Evolutionary conservation across 257 asterid genomes (phyloP).

Genomic region (Plantago major): DNA sequence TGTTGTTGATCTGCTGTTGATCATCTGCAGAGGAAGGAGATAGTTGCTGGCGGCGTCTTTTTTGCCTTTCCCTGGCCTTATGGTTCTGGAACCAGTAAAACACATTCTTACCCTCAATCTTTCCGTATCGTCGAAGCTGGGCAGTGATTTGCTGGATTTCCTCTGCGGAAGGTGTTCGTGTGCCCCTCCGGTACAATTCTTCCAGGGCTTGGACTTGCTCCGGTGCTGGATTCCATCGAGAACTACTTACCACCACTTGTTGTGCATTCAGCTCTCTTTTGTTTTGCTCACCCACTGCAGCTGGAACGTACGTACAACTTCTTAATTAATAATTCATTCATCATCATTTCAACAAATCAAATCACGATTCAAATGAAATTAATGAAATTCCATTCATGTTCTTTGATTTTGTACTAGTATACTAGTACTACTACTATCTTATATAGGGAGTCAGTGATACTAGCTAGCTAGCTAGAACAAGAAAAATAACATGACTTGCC

Average conservation of each 20-base stretch:
- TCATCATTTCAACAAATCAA: background rate
- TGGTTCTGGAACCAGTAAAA: slow-evolving; percentile 97
- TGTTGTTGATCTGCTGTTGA: slow-evolving; percentile 6
- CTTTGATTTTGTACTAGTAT: background rate
- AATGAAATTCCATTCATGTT: background rate
- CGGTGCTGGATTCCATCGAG: slow-evolving; percentile 95
- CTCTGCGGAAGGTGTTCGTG: slow-evolving; percentile 82
- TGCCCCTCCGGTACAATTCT: slow-evolving; percentile 70
- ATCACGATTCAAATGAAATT: too few species aligned
- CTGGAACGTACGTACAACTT: slow-evolving; percentile 8
- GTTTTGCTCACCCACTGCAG: slow-evolving; percentile 58
- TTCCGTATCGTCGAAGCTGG: slow-evolving; percentile 72
- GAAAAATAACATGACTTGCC: slow-evolving; percentile 23
- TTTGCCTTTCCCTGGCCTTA: slow-evolving; percentile 88
- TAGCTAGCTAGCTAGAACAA: background rate
- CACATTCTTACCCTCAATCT: slow-evolving; percentile 92
- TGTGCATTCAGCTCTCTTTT: slow-evolving; percentile 56
- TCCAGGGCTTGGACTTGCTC: slow-evolving; percentile 86
- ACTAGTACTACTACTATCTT: too few species aligned
- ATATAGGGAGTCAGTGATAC: too few species aligned
- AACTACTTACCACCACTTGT: slow-evolving; percentile 81
- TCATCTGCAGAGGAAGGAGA: slow-evolving; percentile 44
- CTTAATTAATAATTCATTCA: too few species aligned
- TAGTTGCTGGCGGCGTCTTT: slow-evolving; percentile 77
- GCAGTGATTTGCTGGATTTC: slow-evolving; percentile 89